Conservation (phyloP, 495 filamentous ascomycete genomes). For the Daldinia grandis region DNA sequence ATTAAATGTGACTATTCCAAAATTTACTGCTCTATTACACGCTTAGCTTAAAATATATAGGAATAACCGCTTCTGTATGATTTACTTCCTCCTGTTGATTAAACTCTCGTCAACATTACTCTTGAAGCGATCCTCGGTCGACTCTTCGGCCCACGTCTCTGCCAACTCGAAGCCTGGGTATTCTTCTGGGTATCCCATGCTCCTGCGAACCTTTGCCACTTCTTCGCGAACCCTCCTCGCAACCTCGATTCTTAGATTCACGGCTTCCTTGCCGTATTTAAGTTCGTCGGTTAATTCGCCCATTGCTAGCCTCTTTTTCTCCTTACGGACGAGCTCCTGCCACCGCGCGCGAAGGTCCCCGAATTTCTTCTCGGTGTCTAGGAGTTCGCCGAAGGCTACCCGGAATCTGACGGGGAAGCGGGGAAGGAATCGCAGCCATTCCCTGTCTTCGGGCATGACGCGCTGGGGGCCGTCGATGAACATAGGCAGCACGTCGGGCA, state of each 20-base stretch:
- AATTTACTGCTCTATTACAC: not conserved
- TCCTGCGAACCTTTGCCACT: constrained; percentile 76
- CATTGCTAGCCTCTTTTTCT: constrained; percentile 42
- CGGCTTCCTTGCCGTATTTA: constrained; percentile 74
- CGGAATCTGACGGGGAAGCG: constrained; percentile 73
- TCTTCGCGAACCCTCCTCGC: constrained; percentile 78
- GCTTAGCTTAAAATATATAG: not conserved
- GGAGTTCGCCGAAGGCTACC: constrained; percentile 75
- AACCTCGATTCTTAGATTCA: constrained; percentile 81
- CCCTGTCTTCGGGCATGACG: constrained; percentile 82
- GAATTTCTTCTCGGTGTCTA: constrained; percentile 68
- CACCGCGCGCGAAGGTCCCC: constrained; percentile 75
- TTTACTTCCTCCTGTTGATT: constrained; percentile 49
- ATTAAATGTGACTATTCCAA: not conserved
- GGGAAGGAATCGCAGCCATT: constrained; percentile 83
- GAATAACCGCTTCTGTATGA: not conserved
- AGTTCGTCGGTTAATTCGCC: constrained; percentile 75
- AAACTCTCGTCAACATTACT: constrained; percentile 58
- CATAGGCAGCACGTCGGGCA: constrained; percentile 88
- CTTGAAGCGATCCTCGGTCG: constrained; percentile 52
- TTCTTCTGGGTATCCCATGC: constrained; percentile 78
- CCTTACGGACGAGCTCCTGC: constrained; percentile 63
- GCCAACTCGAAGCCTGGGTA: constrained; percentile 53
- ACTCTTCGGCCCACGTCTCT: constrained; percentile 57
- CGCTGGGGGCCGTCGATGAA: constrained; percentile 89